Base-by-base conservation (phyloP, 2,329 filamentous ascomycete genomes). In the Fusarium pininemorale region DNA sequence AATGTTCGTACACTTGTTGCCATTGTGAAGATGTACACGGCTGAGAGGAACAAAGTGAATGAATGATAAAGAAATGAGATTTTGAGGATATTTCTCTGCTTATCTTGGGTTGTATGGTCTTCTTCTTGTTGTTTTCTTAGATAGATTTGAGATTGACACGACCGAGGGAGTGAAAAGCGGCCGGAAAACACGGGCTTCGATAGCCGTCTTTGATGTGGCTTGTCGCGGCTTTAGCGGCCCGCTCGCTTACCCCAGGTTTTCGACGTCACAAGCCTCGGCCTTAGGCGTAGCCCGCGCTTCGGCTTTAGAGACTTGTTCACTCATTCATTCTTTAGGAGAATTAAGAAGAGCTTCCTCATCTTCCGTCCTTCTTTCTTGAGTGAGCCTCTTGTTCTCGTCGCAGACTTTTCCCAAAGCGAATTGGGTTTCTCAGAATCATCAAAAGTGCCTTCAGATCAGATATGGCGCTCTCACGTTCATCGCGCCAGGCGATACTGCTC, bases 401-500 rank as follows among this genome's bases (percentile, higher is more conserved):
- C 24, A 16, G 38, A 50, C 37, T 42, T 59, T 44, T 38, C 15
- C 30, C 20, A 50, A 20, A 45, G 45, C 39, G 38, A 39, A 59
- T 42, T 60, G 62, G 26, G 28, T 70, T 48, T 54, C 45, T 41
- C 59, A 39, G 47, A 20, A 41, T 42, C 58, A 58, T 53, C 47
- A 64, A 50, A 47, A 60, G 50, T 63, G 13, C 38, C 45, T 48
- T 45, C 45, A 42, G 41, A 53, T 68, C 53, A 42, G 53, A 50
- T 63, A 90, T 90, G 88, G 84, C 86, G 47, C 78, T 87, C 67
- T 81, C 85, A 65, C 81, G 85, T 74, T 84, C 84, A 61, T 85
- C 86, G 42, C 83, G 84, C 72, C 84, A 86, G 75, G 83, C 85
- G 60, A 80, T 88, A 66, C 83, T 86, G 58, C 73, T 81, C 53